phyloP scores from a whole-genome alignment of 495 filamentous ascomycete genomes.

The Daldinia grandis region DNA sequence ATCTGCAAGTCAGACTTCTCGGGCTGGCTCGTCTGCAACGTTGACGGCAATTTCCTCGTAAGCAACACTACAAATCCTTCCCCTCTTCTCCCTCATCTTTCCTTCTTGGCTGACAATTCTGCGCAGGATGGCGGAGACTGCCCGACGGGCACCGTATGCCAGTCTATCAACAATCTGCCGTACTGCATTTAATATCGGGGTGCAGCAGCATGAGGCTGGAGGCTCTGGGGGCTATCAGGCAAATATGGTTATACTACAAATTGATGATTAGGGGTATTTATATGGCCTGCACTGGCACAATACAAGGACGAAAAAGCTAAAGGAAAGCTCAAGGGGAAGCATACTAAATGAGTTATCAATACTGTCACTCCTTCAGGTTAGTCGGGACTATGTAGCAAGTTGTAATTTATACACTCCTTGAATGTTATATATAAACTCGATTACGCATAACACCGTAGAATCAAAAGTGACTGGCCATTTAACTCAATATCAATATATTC shows the following conservation, averaged over 20 bases:
- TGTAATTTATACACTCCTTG: conserved; percentile 1
- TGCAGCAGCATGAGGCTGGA: not conserved
- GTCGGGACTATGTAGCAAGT: not conserved
- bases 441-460: not conserved
- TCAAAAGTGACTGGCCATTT: not conserved
- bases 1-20: conserved; percentile 40
- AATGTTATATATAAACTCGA: not conserved
- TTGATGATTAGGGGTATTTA: not conserved
- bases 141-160: conserved; percentile 22
- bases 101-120: conserved; percentile 8
- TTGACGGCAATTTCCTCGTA: conserved; percentile 50
- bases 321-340: not conserved
- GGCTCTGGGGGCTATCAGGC: not conserved
- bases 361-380: conserved; percentile 13
- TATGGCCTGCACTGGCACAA: not conserved
- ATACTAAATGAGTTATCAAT: not conserved
- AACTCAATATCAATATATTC: not conserved
- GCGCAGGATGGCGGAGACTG: conserved; percentile 42
- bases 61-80: conserved; percentile 24
- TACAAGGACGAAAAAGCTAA: not conserved
- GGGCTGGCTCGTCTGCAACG: conserved; percentile 49
- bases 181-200: conserved; percentile 34
- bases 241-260: not conserved
- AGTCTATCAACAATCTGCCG: conserved; percentile 40
- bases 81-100: too few species aligned